Base-by-base conservation (phyloP, 177 flowering plant genomes). In the Vitis hybrid region DNA sequence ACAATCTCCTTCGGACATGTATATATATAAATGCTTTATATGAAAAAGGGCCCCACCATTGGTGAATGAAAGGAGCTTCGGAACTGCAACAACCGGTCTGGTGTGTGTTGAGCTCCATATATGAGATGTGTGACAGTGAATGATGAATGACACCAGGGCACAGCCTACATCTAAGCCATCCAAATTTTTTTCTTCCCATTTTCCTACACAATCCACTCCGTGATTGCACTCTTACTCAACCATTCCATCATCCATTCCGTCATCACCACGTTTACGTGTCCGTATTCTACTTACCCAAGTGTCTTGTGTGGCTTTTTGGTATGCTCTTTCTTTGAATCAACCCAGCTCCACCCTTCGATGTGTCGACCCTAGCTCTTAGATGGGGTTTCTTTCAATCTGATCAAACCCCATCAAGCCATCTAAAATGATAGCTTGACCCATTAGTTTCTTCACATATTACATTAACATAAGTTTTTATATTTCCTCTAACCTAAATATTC, bases 211-310 rank as follows among this genome's bases (percentile, higher is more conserved):
- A 71, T 60, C 77, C 77, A 63, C 78, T 70, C 77, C 76, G 73
- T 72, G 49, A 68, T 82, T 86, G 88, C 84, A 82, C 71, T 79
- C 86, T 83, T 86, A 88, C 91, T 86, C 90, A 64, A 88, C 78
- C 81, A 78, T 81, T 73, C 66, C 94, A 80, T 89, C 94, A 88
- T 75, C 67, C 68, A 68, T 87, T 84, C 80, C 89, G 92, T 90
- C 95, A 88, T 75, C 87, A 17, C 81, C 70, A 80, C 79, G 85
- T 81, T 80, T 80, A 76, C 77, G 70, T 80, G 70, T 73, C 72
- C 26, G 13, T 66, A 11, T 48, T 34, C 17, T 19, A 48, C 56
- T 49, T 34, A 34, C 8, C 6, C 45, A 34, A 34, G 2, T 8
- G 9, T 48, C 17, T 48, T 58, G 34, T 49, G 15, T 61, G 70